These are phyloP conservation scores for Colletotrichum lini DNA, from an alignment of 2,329 filamentous ascomycete genomes.

Conservation along the genomic window DNA sequence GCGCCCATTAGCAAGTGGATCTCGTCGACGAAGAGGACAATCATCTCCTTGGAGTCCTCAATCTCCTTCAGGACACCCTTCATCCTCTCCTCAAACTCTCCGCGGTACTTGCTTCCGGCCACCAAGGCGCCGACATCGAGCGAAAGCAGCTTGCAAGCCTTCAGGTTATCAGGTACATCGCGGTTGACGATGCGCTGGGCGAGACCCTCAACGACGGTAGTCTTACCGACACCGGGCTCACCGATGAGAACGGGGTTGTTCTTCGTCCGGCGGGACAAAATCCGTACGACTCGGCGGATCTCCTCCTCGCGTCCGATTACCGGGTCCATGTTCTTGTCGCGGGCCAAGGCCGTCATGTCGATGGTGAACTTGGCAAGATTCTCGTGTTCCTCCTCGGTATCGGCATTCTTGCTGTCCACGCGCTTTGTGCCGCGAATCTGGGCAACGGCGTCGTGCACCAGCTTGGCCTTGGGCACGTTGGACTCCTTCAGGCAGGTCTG, in stretches of 20 bases:
- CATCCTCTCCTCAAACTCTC: conserved; percentile 99
- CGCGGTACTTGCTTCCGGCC: conserved; percentile 97
- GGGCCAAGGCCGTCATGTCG: conserved; percentile 96
- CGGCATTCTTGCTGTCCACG: conserved; percentile 96
- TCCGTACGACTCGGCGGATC: conserved; percentile 91
- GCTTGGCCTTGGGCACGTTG: conserved; percentile 91
- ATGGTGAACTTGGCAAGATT: conserved; percentile 98
- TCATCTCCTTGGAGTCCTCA: conserved; percentile 93
- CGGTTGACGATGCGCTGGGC: conserved; percentile 96
- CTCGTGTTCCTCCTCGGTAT: conserved; percentile 92
- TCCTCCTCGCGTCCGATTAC: conserved; percentile 98
- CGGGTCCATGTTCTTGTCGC: conserved; percentile 97
- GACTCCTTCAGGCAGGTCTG: conserved; percentile 84
- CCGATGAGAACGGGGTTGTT: conserved; percentile 99
- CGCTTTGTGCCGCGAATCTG: conserved; percentile 93
- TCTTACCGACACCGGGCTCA: conserved; percentile 98
- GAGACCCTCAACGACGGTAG: conserved; percentile 95
- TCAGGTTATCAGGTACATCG: conserved; percentile 95
- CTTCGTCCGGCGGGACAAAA: conserved; percentile 93
- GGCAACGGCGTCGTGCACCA: conserved; percentile 91
- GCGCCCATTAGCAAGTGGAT: conserved; percentile 99
- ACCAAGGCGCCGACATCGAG: conserved; percentile 96
- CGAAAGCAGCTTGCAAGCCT: conserved; percentile 92
- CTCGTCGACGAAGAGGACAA: conserved; percentile 98
- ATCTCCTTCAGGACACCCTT: conserved; percentile 99